These are phyloP conservation scores for Pythium dissimile DNA, from an alignment of 352 stramenopile genomes.

Conservation along the genomic window DNA sequence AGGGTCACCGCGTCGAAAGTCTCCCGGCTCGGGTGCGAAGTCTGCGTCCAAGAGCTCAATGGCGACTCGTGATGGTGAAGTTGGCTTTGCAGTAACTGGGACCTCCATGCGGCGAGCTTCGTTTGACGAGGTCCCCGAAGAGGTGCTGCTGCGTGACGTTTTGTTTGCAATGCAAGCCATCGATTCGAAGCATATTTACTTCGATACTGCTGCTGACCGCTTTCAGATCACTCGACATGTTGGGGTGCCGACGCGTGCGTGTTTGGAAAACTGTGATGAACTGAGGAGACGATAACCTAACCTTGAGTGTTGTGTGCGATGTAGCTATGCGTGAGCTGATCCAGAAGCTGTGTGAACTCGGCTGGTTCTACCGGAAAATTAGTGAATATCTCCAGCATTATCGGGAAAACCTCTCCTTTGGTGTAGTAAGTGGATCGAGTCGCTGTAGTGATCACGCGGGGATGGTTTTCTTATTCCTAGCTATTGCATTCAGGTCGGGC, in stretches of 20 bases:
- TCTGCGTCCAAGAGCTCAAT: conserved; percentile 27
- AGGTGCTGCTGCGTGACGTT: conserved; percentile 89
- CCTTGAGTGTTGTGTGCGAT: background rate
- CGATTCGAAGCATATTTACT: conserved; percentile 88
- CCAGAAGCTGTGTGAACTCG: conserved; percentile 82
- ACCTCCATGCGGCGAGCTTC: conserved; percentile 21
- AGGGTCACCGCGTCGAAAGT: conserved; percentile 16
- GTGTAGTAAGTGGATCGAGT: conserved; percentile 62
- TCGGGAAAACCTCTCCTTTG: conserved; percentile 67
- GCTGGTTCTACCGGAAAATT: conserved; percentile 89
- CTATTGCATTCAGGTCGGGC: conserved; percentile 36
- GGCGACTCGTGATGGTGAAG: conserved; percentile 1
- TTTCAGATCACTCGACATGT: conserved; percentile 81
- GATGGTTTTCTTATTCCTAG: no score
- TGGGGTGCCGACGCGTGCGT: conserved; percentile 75
- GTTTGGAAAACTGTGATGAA: background rate
- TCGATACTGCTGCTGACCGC: conserved; percentile 66
- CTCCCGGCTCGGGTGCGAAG: conserved; percentile 13
- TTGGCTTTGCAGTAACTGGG: background rate
- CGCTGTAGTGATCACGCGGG: no score
- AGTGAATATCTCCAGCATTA: conserved; percentile 75
- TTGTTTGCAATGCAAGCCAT: conserved; percentile 92
- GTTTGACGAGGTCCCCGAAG: conserved; percentile 74
- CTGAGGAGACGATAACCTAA: no score
- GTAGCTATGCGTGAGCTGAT: conserved; percentile 82